phyloP scores from a whole-genome alignment of 495 filamentous ascomycete genomes.

The Rostrohypoxylon terebratum region DNA sequence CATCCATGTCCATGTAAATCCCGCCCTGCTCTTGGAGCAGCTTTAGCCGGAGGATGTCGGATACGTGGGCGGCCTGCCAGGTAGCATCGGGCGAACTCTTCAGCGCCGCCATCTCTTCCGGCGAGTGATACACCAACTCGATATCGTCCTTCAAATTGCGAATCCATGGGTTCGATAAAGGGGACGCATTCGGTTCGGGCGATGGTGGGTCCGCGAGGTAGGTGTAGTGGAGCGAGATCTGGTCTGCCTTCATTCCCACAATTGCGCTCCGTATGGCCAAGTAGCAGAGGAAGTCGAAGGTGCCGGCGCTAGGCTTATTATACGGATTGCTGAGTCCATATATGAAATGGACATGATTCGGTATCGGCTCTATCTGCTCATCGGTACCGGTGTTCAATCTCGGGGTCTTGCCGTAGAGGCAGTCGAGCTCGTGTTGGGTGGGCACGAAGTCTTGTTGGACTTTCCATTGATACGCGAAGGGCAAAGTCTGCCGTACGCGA shows the following conservation, averaged over 20 bases:
- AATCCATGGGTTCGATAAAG: constrained; percentile 59
- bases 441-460: constrained; percentile 55
- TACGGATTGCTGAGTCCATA: constrained; percentile 58
- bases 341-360: constrained; percentile 62
- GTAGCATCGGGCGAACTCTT: constrained; percentile 48
- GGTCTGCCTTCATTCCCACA: constrained; percentile 56
- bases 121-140: constrained; percentile 57
- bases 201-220: constrained; percentile 56
- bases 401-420: constrained; percentile 50
- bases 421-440: constrained; percentile 53
- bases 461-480: constrained; percentile 56
- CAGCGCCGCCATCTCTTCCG: constrained; percentile 46
- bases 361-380: constrained; percentile 52
- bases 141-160: constrained; percentile 53
- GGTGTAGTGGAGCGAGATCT: constrained; percentile 59
- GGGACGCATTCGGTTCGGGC: constrained; percentile 51
- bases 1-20: constrained; percentile 60
- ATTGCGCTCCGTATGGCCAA: constrained; percentile 59
- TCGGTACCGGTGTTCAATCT: constrained; percentile 27
- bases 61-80: constrained; percentile 57
- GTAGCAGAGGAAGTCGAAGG: constrained; percentile 60
- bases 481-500: constrained; percentile 55
- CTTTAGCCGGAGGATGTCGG: constrained; percentile 59
- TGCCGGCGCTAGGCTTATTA: constrained; percentile 50
- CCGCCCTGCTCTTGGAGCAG: constrained; percentile 58